These are phyloP conservation scores for Carnegiea gigantea DNA, from an alignment of 179 eudicot species.

Conservation along the genomic window DNA sequence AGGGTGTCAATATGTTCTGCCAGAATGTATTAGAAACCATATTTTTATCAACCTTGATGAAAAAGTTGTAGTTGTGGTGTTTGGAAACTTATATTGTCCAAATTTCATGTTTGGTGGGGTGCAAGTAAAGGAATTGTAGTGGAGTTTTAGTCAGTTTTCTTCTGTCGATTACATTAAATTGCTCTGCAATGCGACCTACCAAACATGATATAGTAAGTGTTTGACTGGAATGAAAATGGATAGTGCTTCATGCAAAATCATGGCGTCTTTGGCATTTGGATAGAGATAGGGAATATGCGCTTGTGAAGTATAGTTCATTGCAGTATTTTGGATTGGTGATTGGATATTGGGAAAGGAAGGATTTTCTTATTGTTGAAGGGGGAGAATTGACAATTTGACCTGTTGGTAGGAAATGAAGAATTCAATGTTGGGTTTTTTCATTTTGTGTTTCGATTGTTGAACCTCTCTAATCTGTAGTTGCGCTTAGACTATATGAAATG, in stretches of 20 bases:
- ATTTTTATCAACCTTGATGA: neutral
- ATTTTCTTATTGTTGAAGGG: neutral
- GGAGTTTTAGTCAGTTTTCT: neutral
- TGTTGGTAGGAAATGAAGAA: neutral
- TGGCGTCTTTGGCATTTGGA: neutral
- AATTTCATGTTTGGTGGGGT: constrained; percentile 3
- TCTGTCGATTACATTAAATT: neutral
- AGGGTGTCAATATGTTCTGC: neutral
- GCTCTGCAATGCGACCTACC: neutral
- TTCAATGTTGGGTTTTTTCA: neutral
- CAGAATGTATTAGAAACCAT: neutral
- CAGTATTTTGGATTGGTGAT: neutral
- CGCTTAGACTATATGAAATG: no score
- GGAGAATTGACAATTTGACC: neutral
- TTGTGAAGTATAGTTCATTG: neutral
- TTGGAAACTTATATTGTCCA: neutral
- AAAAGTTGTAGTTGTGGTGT: neutral
- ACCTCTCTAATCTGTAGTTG: no score
- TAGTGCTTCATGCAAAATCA: neutral
- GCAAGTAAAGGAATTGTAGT: neutral
- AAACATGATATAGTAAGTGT: neutral
- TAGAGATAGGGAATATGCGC: neutral
- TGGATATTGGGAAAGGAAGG: neutral
- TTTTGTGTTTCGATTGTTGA: neutral
- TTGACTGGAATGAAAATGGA: neutral